Conservation (phyloP, 2,329 filamentous ascomycete genomes). For the Neonectria ditissima region DNA sequence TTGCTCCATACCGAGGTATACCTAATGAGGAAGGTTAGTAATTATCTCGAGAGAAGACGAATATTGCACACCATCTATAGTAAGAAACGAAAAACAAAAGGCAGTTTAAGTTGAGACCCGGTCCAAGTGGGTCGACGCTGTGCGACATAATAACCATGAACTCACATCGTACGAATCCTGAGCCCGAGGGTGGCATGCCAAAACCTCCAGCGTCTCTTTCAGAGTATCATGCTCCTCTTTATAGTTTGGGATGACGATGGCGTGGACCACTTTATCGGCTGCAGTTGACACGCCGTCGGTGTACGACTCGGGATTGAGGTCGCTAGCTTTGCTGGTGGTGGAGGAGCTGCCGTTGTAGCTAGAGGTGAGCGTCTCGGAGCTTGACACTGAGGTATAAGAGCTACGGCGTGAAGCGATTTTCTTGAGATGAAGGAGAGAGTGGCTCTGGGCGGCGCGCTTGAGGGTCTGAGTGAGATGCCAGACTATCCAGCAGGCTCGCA, state of each 20-base stretch:
- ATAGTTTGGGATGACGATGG: conserved; percentile 79
- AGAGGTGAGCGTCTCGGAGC: conserved; percentile 64
- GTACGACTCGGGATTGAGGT: conserved; percentile 61
- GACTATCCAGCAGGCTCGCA: conserved; percentile 72
- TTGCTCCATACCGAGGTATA: conserved; percentile 80
- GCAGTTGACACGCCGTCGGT: conserved; percentile 57
- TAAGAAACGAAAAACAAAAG: not conserved
- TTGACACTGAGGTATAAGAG: conserved; percentile 67
- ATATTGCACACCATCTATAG: not conserved
- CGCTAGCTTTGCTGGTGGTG: conserved; percentile 63
- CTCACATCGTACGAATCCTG: conserved; percentile 76
- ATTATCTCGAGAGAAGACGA: not conserved
- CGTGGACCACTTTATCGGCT: conserved; percentile 67
- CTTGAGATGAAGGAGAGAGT: conserved; percentile 59
- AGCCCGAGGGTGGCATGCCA: conserved; percentile 75
- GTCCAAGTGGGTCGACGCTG: too few relatives aligned
- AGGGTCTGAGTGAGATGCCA: conserved; percentile 67
- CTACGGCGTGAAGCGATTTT: conserved; percentile 62
- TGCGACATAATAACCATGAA: conserved; percentile 35
- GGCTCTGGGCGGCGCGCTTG: conserved; percentile 58
- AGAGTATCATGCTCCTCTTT: conserved; percentile 78
- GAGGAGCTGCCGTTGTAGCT: conserved; percentile 59
- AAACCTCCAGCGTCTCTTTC: conserved; percentile 74
- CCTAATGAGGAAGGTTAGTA: conserved; percentile 54
- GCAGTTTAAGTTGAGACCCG: too few relatives aligned